Evolutionary conservation across 192 early-diverging fungal genomes (phyloP).

Genomic region (Gamsiella multidivaricata): DNA sequence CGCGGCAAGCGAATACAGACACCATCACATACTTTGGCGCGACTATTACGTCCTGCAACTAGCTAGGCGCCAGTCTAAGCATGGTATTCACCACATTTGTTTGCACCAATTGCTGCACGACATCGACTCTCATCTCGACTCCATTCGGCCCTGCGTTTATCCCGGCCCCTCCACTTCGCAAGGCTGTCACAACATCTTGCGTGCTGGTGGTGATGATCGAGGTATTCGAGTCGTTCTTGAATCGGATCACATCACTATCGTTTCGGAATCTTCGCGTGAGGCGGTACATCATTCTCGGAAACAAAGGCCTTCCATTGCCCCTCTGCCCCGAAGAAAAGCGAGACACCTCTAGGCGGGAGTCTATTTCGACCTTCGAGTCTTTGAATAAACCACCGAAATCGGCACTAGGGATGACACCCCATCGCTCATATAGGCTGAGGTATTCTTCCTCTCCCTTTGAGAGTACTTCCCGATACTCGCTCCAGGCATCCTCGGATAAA

Average conservation of each 20-base stretch:
- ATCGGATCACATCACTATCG: not conserved
- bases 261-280: too few relatives aligned
- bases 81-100: not conserved
- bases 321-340: too few relatives aligned
- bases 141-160: not conserved
- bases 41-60: not conserved
- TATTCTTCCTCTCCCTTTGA: too few relatives aligned
- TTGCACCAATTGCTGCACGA: not conserved
- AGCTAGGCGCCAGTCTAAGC: not conserved
- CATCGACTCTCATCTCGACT: constrained; percentile 5
- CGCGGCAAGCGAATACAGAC: not conserved
- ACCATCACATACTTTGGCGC: not conserved
- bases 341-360: too few relatives aligned
- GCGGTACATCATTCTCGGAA: too few relatives aligned
- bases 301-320: too few relatives aligned
- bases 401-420: too few relatives aligned
- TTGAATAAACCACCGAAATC: too few relatives aligned
- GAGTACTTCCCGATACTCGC: too few relatives aligned
- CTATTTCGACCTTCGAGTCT: too few relatives aligned
- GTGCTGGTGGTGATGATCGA: not conserved
- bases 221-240: not conserved
- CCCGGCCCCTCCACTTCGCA: not conserved
- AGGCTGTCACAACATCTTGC: not conserved
- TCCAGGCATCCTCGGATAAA: too few relatives aligned
- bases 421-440: too few relatives aligned